phyloP scores from a whole-genome alignment of 2,329 filamentous ascomycete genomes.

The Aspergillus fumigatus region DNA sequence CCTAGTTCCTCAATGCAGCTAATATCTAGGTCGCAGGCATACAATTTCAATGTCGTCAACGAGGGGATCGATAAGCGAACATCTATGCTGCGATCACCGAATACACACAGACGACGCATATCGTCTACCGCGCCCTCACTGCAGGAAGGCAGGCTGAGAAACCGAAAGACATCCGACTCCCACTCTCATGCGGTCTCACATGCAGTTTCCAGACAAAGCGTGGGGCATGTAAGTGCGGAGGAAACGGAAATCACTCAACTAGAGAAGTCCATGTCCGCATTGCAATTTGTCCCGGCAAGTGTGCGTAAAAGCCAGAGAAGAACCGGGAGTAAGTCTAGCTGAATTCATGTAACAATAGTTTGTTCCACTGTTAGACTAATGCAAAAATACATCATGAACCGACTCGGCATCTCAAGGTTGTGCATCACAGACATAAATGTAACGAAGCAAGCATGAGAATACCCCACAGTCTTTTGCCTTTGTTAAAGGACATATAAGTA shows the following conservation, averaged over 20 bases:
- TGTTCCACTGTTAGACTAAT: not conserved
- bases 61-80: constrained; percentile 81
- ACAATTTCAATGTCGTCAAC: constrained; percentile 82
- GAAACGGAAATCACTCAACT: constrained; percentile 36
- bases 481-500: not conserved
- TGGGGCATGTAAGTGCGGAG: constrained; percentile 4
- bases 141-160: constrained; percentile 30
- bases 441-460: not conserved
- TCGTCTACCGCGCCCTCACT: constrained; percentile 28
- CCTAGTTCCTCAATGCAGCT: not conserved
- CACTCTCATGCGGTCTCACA: constrained; percentile 2
- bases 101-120: constrained; percentile 30
- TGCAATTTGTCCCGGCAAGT: constrained; percentile 42
- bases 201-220: not conserved
- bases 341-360: constrained; percentile 1
- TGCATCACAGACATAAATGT: not conserved
- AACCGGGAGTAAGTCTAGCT: constrained; percentile 13
- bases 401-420: not conserved
- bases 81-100: constrained; percentile 62
- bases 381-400: not conserved
- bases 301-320: constrained; percentile 30
- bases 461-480: not conserved
- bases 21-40: constrained; percentile 48
- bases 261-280: constrained; percentile 41
- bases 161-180: constrained; percentile 28